phyloP scores from a whole-genome alignment of 139 green algal genomes.

The Marvania coccoides region DNA sequence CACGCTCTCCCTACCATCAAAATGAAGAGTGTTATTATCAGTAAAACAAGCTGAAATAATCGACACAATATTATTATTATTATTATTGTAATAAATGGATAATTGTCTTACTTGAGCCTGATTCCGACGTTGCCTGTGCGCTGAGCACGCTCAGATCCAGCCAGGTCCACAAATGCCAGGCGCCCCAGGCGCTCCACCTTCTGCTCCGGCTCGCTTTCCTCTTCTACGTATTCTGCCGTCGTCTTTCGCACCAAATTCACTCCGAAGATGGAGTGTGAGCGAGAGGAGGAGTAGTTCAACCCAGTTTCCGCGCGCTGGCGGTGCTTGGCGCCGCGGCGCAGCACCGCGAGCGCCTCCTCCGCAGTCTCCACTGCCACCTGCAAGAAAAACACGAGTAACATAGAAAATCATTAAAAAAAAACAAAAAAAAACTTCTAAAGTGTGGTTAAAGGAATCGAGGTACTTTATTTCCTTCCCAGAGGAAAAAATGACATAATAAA shows the following conservation, averaged over 20 bases:
- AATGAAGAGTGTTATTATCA: background rate
- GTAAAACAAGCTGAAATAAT: background rate
- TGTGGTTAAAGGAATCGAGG: background rate
- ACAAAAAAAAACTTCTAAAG: too few species aligned
- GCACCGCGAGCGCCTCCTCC: conserved; percentile 36
- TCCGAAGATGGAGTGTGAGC: conserved; percentile 72
- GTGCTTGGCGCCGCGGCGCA: conserved; percentile 25
- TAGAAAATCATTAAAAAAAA: background rate
- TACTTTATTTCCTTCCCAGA: too few species aligned
- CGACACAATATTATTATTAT: conserved; percentile 1
- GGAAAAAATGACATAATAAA: too few species aligned
- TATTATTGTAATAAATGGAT: background rate
- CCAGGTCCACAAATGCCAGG: conserved; percentile 71
- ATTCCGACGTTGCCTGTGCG: conserved; percentile 60
- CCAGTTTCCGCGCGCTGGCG: conserved; percentile 53
- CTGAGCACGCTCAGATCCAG: conserved; percentile 57
- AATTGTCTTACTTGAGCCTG: conserved; percentile 45
- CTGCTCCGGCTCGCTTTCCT: conserved; percentile 1
- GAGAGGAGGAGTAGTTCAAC: conserved; percentile 58
- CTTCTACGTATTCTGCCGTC: background rate
- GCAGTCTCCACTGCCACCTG: conserved; percentile 27
- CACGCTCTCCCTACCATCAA: conserved; percentile 52
- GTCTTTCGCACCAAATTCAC: conserved; percentile 14
- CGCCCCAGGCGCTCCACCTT: conserved; percentile 18
- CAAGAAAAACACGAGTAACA: too few species aligned